phyloP scores from a whole-genome alignment of 208 protist genomes.

The Acanthamoeba royreba region DNA sequence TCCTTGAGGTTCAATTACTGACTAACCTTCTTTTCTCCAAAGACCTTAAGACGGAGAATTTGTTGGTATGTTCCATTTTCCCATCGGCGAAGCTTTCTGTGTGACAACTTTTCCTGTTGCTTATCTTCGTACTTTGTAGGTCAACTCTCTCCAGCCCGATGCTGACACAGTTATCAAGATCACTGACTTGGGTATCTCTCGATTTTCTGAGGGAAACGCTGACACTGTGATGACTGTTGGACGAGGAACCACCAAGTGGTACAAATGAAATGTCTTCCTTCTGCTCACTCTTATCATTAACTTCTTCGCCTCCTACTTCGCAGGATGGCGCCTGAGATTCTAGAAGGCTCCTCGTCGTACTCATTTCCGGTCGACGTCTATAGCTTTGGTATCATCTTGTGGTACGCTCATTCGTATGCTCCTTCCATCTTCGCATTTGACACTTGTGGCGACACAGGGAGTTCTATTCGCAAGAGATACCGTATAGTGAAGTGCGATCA shows the following conservation, averaged over 20 bases:
- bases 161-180: background rate
- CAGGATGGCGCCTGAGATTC: background rate
- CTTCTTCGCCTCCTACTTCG: no score
- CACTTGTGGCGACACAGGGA: background rate
- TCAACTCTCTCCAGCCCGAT: background rate
- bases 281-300: no score
- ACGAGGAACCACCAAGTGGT: background rate
- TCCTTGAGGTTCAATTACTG: no score
- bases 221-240: background rate
- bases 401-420: background rate
- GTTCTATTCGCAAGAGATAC: background rate
- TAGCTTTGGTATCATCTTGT: background rate
- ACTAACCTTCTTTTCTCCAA: no score
- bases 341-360: background rate
- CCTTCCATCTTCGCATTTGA: background rate
- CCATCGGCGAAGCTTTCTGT: no score
- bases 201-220: background rate
- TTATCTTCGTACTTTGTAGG: background rate
- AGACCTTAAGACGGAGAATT: conserved; percentile 17
- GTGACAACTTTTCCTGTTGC: background rate
- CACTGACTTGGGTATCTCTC: background rate
- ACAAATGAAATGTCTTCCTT: background rate
- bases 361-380: conserved; percentile 21
- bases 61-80: background rate
- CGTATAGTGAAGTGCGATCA: background rate